Percentiles rank a stretch among this genome's conserved stretches.
phyloP scores from a whole-genome alignment of 139 green algal species.

The Chlamydomonas applanata region DNA sequence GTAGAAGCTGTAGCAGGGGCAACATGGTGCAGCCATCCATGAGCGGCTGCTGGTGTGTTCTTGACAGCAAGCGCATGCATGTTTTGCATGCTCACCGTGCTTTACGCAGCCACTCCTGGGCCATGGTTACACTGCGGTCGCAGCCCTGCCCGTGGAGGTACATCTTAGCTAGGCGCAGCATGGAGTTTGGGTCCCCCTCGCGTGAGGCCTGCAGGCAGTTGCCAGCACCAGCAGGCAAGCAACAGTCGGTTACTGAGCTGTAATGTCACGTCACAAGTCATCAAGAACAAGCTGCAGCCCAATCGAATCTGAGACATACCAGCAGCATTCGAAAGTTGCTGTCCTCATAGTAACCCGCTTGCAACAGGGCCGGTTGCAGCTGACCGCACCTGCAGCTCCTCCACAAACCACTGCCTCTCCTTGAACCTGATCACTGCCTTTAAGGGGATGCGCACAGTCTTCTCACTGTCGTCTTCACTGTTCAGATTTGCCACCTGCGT shows the following conservation, averaged over 20 bases:
- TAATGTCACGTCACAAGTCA: no score
- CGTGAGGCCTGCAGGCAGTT: constrained; percentile 29
- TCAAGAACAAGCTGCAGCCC: no score
- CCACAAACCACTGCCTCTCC: constrained; percentile 58
- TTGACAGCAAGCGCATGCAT: neutral
- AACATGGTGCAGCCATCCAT: no score
- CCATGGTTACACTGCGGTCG: constrained; percentile 20
- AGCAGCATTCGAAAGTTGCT: neutral
- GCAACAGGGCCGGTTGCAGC: neutral
- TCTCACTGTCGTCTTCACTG: no score
- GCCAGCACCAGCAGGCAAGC: neutral
- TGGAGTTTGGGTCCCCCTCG: constrained; percentile 53
- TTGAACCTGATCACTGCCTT: constrained; percentile 52
- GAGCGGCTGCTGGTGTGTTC: no score
- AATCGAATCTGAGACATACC: no score
- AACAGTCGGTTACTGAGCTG: no score
- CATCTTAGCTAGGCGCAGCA: constrained; percentile 62
- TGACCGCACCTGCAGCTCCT: constrained; percentile 51
- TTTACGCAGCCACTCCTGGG: constrained; percentile 42
- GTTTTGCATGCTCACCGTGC: constrained; percentile 19
- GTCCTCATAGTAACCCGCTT: neutral
- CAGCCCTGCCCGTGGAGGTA: constrained; percentile 56
- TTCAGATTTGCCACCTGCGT: no score
- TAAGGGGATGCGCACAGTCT: constrained; percentile 39
- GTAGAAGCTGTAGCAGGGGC: no score